Base-by-base conservation (phyloP, 352 stramenopile genomes). In the Phytophthora hibernalis region DNA sequence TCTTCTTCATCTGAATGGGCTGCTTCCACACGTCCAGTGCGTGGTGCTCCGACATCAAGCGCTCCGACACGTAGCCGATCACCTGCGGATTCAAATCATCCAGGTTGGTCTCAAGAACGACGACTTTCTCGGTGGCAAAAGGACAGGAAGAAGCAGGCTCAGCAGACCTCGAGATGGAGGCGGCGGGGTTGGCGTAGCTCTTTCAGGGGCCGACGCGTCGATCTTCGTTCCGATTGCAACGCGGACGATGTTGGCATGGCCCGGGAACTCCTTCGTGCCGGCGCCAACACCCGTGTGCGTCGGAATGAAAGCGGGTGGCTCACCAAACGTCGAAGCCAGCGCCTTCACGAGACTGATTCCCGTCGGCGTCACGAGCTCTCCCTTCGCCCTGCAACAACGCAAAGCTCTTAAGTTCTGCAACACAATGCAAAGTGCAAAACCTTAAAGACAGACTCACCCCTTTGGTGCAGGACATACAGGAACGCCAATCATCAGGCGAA, bases 281-380 rank as follows among this genome's bases (percentile, higher is more conserved):
- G 91, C 91, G 16, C 91, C 91, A 21, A 90, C 79, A 20, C 86
- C 86, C 16, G 83, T 92, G 64, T 91, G 77, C 43, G 79, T 91
- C 15, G 85, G 83, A 47, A 91, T 73, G 65, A 96, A 94, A 10
- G 85, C 58, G 5, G 87, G 87, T 43, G 87, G 87, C 68, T 93
- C 83, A 3, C 85, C 81, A 64, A 92, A 96, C 11, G 79, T 80
- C 2, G 65, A 82, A 9, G 77, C 65, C 55, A 99, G 74, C 7
- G 91, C 91, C 65, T 97, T 94, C 26, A 99, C 79, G 20, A 99
- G 83, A 50, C 95, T 97, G 22, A 97, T 97, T 5, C 93, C 97
- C 16, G 97, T 99, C 0, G 97, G 97, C 8, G 97, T 99, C 20
- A 99, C 96, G 26, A 99, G 85, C 64, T 99, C 96, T 15, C 94